Percentiles rank a stretch among this genome's conserved stretches.
Evolutionary conservation across 805 yeast species (phyloP).

Genomic region (Naumovozyma baii): DNA sequence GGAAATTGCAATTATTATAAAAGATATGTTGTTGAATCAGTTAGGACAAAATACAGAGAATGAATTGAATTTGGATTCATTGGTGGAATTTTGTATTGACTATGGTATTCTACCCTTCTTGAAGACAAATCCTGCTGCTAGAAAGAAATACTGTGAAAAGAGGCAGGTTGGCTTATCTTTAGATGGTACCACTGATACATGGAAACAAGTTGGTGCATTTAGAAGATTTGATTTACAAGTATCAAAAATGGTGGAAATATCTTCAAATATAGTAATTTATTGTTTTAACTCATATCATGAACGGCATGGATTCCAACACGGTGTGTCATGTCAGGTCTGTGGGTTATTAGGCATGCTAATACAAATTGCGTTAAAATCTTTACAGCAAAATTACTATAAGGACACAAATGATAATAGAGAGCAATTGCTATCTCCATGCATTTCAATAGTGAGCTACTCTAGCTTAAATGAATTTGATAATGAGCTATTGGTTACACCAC

Average conservation of each 20-base stretch:
- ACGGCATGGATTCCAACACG: constrained; percentile 4
- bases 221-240: constrained; percentile 83
- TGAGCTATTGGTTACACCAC: constrained; percentile 21
- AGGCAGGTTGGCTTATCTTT: constrained; percentile 36
- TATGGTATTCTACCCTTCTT: constrained; percentile 34
- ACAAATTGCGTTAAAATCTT: constrained; percentile 34
- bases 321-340: constrained; percentile 16
- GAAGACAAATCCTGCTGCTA: constrained; percentile 30
- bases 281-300: constrained; percentile 39
- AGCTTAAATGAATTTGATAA: constrained; percentile 13
- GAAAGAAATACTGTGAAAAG: constrained; percentile 20
- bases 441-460: constrained; percentile 9
- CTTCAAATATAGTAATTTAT: constrained; percentile 73
- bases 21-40: constrained; percentile 5
- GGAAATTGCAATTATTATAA: constrained; percentile 17
- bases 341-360: constrained; percentile 31
- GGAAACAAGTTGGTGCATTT: constrained; percentile 56
- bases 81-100: constrained; percentile 16
- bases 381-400: constrained; percentile 8
- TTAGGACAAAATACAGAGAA: constrained; percentile 1
- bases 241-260: constrained; percentile 55
- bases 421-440: not conserved
- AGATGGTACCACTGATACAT: not conserved
- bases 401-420: not conserved
- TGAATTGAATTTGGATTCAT: constrained; percentile 9